Evolutionary conservation across 768 basidiomycete genomes (phyloP).

Genomic region (Calocybe cyanea): DNA sequence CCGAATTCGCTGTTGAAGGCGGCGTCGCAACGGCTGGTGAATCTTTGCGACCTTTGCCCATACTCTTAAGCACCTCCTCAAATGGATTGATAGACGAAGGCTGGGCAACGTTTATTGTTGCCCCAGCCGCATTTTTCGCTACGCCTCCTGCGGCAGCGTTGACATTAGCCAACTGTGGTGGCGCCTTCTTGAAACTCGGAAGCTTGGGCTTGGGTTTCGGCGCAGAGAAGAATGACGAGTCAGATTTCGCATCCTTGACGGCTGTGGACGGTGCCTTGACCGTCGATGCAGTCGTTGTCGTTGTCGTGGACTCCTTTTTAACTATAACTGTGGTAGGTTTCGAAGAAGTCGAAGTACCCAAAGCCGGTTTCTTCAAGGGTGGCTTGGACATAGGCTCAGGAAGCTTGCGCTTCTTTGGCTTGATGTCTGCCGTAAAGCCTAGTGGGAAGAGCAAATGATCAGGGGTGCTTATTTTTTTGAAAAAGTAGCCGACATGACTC

Average conservation of each 20-base stretch:
- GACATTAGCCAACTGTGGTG: constrained; percentile 24
- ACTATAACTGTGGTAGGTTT: constrained; percentile 35
- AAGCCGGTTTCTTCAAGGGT: constrained; percentile 63
- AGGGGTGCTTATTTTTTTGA: constrained; percentile 21
- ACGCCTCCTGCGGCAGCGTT: constrained; percentile 26
- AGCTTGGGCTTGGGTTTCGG: constrained; percentile 82
- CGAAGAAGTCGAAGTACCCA: constrained; percentile 39
- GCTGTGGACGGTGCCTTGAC: constrained; percentile 19
- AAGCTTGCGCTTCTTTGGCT: constrained; percentile 73
- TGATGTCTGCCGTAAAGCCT: constrained; percentile 36
- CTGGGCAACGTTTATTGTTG: constrained; percentile 56
- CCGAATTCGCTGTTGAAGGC: constrained; percentile 28
- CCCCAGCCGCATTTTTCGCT: neutral
- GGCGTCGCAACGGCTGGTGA: constrained; percentile 63
- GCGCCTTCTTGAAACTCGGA: constrained; percentile 83
- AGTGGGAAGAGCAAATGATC: constrained; percentile 5
- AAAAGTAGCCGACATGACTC: constrained; percentile 59
- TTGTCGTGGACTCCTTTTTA: constrained; percentile 52
- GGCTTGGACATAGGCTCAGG: constrained; percentile 50
- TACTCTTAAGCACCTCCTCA: constrained; percentile 75
- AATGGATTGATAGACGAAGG: constrained; percentile 79
- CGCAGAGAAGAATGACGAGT: constrained; percentile 85
- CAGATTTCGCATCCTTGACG: constrained; percentile 77
- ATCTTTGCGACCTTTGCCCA: constrained; percentile 58
- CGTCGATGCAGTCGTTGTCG: constrained; percentile 15